Evolutionary conservation across 257 asterid genomes (phyloP), one percentile per base, ranked within the genome.

Genomic region (Eucommia ulmoides): DNA sequence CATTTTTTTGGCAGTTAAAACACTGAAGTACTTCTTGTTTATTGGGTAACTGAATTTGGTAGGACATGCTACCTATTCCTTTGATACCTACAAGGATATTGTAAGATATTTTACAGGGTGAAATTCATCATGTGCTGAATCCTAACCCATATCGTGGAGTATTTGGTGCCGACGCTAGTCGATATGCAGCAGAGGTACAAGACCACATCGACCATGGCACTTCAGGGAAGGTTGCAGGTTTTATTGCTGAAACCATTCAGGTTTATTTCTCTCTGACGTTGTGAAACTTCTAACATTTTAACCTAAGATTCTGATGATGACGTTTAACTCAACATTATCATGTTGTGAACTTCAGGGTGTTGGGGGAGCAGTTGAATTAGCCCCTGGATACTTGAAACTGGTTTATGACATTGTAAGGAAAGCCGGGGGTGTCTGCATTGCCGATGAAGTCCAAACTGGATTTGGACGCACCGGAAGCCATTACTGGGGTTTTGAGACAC

Each of bases 401-500:
- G 98, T 81, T 41, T 89, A 85, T 41, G 94, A 83, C 53, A 78
- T 80, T 58, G 72, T 85, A 62, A 96, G 62, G 52, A 76, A 81
- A 58, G 93, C 96, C 52, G 98, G 94, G 29, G 98, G 98, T 53
- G 88, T 85, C 41, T 89, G 98, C 75, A 89, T 85, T 59, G 98
- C 98, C 29, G 98, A 89, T 55, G 98, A 89, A 66, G 98, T 89
- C 19, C 98, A 89, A 63, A 85, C 96, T 3, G 98, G 98, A 41
- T 89, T 89, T 51, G 98, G 98, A 59, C 94, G 96, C 11, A 89
- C 98, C 0, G 96, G 96, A 21, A 78, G 81, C 75, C 84, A 85
- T 54, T 89, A 80, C 47, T 89, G 98, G 98, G 98, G 98, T n/a
- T 89, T 89, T 15, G 83, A 85, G 74, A 85, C 94, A 17, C 98